Base-by-base conservation (phyloP, 1,284 basidiomycete genomes). In the Fomitopsis schrenkii region DNA sequence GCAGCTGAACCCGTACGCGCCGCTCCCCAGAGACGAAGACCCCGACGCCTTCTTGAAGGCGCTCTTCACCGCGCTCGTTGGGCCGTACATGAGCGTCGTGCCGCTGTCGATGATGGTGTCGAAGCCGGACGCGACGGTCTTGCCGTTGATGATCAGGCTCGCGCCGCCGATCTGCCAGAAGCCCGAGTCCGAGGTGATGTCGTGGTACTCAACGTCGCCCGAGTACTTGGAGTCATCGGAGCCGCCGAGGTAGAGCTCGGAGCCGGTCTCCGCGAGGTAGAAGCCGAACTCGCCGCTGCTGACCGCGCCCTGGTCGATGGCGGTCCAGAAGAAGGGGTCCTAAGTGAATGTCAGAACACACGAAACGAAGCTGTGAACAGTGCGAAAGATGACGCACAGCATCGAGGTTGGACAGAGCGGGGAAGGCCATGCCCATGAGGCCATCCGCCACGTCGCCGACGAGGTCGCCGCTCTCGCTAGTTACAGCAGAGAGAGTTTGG, bases 191-290 rank as follows among this genome's bases (percentile, higher is more conserved):
- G 55, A 56, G 5, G 8, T 53, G 35, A 60, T 15, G 19, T 14
- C 14, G 53, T 66, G 63, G 53, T 62, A 66, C 55, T 63, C 65
- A 60, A 80, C 68, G 28, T 62, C 63, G 62, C 71, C 81, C n/a
- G 68, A 75, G 68, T 80, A 81, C 52, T 77, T 64, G 5, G 61
- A 56, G 5, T 62, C 66, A 64, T 85, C 73, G 0, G 75, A 72
- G 9, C 83, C 85, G 55, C 89, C 89, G 57, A 91, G 75, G 67
- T 75, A 81, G 15, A 91, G 80, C 67, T 84, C 80, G 22, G 80
- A 79, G 9, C 76, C 76, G 30, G 67, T 62, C 2, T 65, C 50
- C 10, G 78, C 71, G 50, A 90, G 77, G 62, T 83, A 82, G 71
- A 90, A 81, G n/a, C 78, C 77, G 65, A 89, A 89, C 56, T 81